These are phyloP conservation scores for Delonix regia DNA, from an alignment of 306 rosid species.

Conservation along the genomic window DNA sequence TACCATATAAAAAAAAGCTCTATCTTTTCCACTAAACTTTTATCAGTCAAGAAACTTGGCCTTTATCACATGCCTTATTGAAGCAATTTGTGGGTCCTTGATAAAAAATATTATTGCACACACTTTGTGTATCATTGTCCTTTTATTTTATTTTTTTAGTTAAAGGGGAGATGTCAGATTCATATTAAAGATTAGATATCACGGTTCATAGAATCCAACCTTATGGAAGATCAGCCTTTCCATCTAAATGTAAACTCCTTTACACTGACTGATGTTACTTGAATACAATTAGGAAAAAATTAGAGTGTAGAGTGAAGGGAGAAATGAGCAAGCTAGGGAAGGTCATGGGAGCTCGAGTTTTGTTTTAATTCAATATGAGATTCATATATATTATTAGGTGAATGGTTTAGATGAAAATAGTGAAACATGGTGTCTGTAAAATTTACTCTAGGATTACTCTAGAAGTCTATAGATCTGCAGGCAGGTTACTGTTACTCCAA, in stretches of 20 bases:
- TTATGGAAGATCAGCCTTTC: constrained; percentile 12
- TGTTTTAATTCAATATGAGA: not conserved
- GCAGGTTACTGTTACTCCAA: not conserved
- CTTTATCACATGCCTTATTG: constrained; percentile 29
- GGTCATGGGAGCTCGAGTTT: not conserved
- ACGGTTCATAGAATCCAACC: constrained; percentile 1
- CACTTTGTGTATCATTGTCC: constrained; percentile 31
- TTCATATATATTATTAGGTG: not conserved
- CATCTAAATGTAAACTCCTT: constrained; percentile 33
- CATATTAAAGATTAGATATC: constrained; percentile 7
- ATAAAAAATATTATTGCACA: constrained; percentile 33
- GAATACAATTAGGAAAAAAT: not conserved
- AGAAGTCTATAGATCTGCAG: not conserved
- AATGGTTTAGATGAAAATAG: not conserved
- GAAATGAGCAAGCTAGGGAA: not conserved
- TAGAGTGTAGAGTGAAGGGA: not conserved
- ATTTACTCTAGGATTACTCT: not conserved
- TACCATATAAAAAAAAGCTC: constrained; percentile 31
- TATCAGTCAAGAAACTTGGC: constrained; percentile 33
- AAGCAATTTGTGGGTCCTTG: constrained; percentile 45
- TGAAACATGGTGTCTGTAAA: not conserved
- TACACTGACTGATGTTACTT: not conserved
- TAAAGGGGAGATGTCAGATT: not conserved
- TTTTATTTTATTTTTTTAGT: not conserved
- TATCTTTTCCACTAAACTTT: constrained; percentile 35